These are phyloP conservation scores for Pseudocercospora macadamiae DNA, from an alignment of 2,329 filamentous ascomycete species.

Conservation along the genomic window DNA sequence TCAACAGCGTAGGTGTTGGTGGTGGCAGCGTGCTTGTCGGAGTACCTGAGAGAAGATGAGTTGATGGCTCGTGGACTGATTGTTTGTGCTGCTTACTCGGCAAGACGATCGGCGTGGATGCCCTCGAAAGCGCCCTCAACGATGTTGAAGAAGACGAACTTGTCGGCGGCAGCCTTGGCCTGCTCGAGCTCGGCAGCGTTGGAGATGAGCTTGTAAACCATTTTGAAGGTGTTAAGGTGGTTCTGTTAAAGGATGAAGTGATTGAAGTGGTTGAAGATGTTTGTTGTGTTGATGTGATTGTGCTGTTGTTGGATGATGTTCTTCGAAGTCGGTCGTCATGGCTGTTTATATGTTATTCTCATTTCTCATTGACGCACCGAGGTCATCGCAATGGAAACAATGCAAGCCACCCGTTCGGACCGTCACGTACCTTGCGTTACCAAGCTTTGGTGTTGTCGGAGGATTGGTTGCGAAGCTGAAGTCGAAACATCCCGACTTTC, in stretches of 20 bases:
- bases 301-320: neutral
- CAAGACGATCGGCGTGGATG: conserved; percentile 1
- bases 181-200: conserved; percentile 4
- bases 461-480: neutral
- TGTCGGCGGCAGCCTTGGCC: conserved; percentile 2
- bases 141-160: conserved; percentile 6
- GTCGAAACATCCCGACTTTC: neutral
- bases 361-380: neutral
- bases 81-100: neutral
- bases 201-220: conserved; percentile 5
- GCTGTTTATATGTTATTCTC: neutral
- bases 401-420: neutral
- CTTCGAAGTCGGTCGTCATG: neutral
- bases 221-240: neutral
- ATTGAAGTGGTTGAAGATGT: neutral
- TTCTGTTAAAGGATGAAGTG: neutral
- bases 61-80: neutral
- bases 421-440: conserved; percentile 2
- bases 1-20: neutral
- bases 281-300: neutral
- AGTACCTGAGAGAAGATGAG: neutral
- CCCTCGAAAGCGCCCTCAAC: conserved; percentile 1
- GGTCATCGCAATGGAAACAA: neutral
- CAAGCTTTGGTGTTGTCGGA: conserved; percentile 3
- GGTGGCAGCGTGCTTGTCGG: conserved; percentile 1